Conservation (phyloP, 225 moss, liverwort and hornwort species). For the Straminergon stramineum region DNA sequence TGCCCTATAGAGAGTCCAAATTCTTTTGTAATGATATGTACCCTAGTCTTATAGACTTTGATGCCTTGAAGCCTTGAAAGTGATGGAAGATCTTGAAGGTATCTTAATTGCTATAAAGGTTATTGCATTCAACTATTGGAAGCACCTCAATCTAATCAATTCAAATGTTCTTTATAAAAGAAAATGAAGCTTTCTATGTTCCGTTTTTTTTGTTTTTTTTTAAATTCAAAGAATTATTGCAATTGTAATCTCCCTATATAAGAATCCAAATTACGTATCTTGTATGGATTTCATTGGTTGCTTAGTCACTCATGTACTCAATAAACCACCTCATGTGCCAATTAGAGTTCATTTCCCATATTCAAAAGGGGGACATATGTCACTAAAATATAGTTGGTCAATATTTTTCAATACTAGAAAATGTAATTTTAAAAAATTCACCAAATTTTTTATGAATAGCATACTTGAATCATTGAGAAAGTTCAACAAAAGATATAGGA, state of each 20-base stretch:
- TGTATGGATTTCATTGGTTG: neutral
- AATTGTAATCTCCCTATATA: neutral
- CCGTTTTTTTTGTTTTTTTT: neutral
- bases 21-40: neutral
- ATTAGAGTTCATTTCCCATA: fast-evolving
- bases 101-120: neutral
- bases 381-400: neutral
- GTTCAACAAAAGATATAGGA: neutral
- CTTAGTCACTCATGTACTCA: neutral
- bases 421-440: neutral
- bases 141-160: neutral
- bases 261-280: neutral
- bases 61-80: neutral
- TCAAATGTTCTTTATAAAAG: neutral
- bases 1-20: fast-evolving
- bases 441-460: neutral
- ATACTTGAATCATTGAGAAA: neutral
- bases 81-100: neutral
- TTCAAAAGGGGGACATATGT: fast-evolving
- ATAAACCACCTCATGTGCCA: neutral
- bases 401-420: neutral
- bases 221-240: neutral
- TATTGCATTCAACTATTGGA: neutral
- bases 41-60: neutral
- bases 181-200: neutral